These are phyloP conservation scores for Ganoderma meredithae DNA, from an alignment of 1,284 basidiomycete species.

Conservation along the genomic window DNA sequence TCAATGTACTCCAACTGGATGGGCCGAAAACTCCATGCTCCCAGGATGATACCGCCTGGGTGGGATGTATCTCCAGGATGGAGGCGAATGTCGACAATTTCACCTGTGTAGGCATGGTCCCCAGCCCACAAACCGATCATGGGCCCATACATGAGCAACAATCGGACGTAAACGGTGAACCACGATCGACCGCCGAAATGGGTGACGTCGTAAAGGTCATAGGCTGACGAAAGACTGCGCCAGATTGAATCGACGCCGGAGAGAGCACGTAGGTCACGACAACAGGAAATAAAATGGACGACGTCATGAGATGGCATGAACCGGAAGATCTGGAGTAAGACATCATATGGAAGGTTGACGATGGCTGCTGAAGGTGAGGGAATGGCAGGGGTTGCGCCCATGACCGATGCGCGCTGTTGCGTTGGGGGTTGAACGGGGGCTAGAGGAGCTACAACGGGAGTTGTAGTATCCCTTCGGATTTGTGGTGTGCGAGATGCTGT, in stretches of 20 bases:
- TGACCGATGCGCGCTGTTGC: background rate
- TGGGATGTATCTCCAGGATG: slow-evolving; percentile 15
- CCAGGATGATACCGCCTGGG: slow-evolving; percentile 31
- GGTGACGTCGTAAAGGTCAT: slow-evolving; percentile 27
- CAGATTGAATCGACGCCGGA: slow-evolving; percentile 36
- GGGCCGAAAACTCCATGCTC: slow-evolving; percentile 33
- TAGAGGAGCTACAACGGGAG: background rate
- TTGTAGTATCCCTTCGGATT: background rate
- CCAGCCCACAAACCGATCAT: slow-evolving; percentile 38
- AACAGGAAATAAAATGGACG: slow-evolving; percentile 35
- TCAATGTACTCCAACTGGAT: slow-evolving; percentile 31
- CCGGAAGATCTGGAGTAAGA: slow-evolving; percentile 32
- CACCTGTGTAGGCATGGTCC: slow-evolving; percentile 35
- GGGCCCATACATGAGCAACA: slow-evolving; percentile 35
- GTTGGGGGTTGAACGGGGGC: background rate
- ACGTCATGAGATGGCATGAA: slow-evolving; percentile 32
- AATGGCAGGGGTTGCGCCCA: background rate
- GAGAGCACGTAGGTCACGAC: slow-evolving; percentile 29
- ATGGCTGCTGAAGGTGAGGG: slow-evolving; percentile 2
- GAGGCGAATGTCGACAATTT: slow-evolving; percentile 32
- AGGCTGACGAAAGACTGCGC: slow-evolving; percentile 26
- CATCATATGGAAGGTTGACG: slow-evolving; percentile 35
- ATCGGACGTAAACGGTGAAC: slow-evolving; percentile 31
- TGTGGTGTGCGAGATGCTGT: background rate
- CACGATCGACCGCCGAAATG: slow-evolving; percentile 32